phyloP scores from a whole-genome alignment of 2,329 filamentous ascomycete genomes.

The Cadophora sp. region DNA sequence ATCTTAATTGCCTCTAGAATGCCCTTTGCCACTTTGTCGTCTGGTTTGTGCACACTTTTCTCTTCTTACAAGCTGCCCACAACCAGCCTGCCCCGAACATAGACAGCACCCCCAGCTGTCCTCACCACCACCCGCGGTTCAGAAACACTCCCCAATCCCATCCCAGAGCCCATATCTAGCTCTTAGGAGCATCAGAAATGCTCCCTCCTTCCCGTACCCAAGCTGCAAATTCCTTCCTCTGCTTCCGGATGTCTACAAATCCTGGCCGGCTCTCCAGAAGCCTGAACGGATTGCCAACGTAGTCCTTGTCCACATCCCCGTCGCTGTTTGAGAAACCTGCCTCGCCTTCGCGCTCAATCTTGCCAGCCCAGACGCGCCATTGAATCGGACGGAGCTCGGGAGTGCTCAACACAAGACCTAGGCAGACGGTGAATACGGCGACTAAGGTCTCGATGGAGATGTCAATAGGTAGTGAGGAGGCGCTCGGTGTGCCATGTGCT shows the following conservation, averaged over 20 bases:
- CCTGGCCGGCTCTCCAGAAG: constrained; percentile 80
- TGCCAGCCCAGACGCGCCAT: constrained; percentile 81
- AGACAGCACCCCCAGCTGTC: background rate
- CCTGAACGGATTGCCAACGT: constrained; percentile 78
- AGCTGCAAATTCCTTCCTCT: constrained; percentile 78
- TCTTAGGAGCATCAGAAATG: constrained; percentile 26
- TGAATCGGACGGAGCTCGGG: constrained; percentile 84
- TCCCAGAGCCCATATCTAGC: constrained; percentile 25
- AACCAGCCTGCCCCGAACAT: background rate
- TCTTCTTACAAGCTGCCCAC: background rate
- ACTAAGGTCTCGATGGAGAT: constrained; percentile 86
- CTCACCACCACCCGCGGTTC: background rate
- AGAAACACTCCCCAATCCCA: background rate
- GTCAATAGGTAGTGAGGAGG: constrained; percentile 74
- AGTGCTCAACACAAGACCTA: constrained; percentile 81
- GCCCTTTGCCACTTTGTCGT: background rate
- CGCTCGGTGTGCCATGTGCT: constrained; percentile 50
- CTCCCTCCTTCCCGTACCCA: constrained; percentile 63
- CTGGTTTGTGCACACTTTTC: background rate
- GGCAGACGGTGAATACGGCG: constrained; percentile 79
- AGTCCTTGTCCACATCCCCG: constrained; percentile 73
- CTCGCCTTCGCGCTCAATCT: constrained; percentile 79
- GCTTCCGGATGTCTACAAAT: constrained; percentile 86
- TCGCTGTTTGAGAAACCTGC: constrained; percentile 61
- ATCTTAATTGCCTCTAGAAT: background rate